Percentiles rank a stretch among this genome's conserved stretches.
phyloP scores from a whole-genome alignment of 305 asterid species.

The Solanum hybrid region DNA sequence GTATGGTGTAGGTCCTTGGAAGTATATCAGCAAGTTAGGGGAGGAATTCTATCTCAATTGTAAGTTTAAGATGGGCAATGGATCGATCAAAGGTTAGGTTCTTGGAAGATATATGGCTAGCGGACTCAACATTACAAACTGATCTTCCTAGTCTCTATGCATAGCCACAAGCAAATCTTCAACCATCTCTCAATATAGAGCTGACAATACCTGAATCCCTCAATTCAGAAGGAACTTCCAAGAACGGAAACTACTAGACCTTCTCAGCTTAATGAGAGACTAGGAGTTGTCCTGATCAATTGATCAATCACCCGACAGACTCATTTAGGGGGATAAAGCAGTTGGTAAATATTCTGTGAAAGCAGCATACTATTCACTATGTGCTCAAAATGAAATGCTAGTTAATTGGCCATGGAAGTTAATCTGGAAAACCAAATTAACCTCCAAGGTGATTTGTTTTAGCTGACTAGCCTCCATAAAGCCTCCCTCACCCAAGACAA shows the following conservation, averaged over 20 bases:
- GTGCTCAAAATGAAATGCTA: neutral
- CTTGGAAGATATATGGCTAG: neutral
- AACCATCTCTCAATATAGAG: neutral
- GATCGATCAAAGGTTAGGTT: neutral
- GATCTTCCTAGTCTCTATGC: neutral
- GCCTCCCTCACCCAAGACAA: neutral
- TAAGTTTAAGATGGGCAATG: neutral
- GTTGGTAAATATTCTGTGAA: neutral
- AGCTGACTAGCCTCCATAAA: neutral
- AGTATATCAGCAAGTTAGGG: neutral
- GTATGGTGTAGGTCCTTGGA: neutral
- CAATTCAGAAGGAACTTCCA: neutral
- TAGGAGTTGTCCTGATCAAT: neutral
- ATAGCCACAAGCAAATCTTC: neutral
- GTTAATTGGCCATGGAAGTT: neutral
- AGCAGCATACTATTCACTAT: neutral
- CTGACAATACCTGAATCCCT: neutral
- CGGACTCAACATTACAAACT: neutral
- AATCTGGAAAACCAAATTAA: neutral
- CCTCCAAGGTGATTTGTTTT: neutral
- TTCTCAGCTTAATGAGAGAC: neutral
- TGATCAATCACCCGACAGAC: neutral
- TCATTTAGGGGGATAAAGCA: neutral
- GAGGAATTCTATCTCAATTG: neutral
- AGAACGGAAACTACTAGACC: neutral